phyloP scores from a whole-genome alignment of 176 grass and related monocot species.

The Juncus inflexus region DNA sequence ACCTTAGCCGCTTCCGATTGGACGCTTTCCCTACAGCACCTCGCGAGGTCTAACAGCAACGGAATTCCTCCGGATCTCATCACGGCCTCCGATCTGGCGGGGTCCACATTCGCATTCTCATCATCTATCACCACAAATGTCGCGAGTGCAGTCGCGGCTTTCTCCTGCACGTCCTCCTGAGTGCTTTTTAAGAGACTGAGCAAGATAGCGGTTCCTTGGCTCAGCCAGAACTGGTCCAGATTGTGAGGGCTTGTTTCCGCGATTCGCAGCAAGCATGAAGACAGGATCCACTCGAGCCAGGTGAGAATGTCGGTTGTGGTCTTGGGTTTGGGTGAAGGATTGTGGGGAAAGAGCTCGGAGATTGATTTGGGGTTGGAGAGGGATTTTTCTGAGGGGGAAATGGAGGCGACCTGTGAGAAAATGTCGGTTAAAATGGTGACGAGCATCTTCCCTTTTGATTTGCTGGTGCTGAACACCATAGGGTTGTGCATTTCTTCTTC shows the following conservation, averaged over 20 bases:
- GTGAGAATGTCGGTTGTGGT: constrained; percentile 50
- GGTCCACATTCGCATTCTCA: constrained; percentile 85
- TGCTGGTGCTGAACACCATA: constrained; percentile 39
- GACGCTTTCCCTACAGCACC: constrained; percentile 71
- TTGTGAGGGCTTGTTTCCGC: constrained; percentile 62
- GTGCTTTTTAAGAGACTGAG: constrained; percentile 66
- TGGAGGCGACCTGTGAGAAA: constrained; percentile 42
- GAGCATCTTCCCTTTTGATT: constrained; percentile 77
- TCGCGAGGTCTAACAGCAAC: constrained; percentile 82
- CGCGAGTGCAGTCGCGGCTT: constrained; percentile 79
- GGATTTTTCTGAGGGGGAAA: constrained; percentile 36
- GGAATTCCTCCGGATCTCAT: constrained; percentile 85
- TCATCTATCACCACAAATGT: constrained; percentile 97
- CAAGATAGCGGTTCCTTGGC: constrained; percentile 68
- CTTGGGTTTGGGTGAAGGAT: constrained; percentile 47
- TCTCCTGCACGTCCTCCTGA: constrained; percentile 91
- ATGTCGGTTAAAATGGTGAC: constrained; percentile 59
- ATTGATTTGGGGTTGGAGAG: constrained; percentile 42
- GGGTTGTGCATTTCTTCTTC: constrained; percentile 58
- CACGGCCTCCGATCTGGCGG: constrained; percentile 76
- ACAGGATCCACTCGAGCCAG: constrained; percentile 91
- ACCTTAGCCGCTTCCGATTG: constrained; percentile 99
- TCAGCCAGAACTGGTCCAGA: constrained; percentile 91
- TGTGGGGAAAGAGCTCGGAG: constrained; percentile 50
- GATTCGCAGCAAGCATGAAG: constrained; percentile 72